A percentile compares a stretch with the other conserved stretches of the same genome.
Evolutionary conservation across 345 rosid species (phyloP).

Genomic region (Trapa incisa): DNA sequence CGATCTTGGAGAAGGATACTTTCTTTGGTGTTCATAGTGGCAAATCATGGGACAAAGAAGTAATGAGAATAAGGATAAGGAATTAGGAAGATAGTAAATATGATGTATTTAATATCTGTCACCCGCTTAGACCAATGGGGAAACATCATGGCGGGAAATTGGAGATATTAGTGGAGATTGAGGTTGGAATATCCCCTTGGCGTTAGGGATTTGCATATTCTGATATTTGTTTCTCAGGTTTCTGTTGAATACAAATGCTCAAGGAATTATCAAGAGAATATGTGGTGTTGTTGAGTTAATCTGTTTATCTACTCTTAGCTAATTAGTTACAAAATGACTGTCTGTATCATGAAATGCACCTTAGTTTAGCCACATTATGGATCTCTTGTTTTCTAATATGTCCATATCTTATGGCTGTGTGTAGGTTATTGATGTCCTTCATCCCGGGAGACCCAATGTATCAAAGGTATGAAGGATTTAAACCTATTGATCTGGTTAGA

Average conservation of each 20-base stretch:
- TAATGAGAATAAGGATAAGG: not conserved
- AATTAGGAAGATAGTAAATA: not conserved
- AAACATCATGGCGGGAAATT: not conserved
- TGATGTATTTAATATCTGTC: not conserved
- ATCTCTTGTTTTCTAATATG: not conserved
- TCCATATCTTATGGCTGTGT: not conserved
- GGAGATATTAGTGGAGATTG: not conserved
- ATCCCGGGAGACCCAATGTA: slow-evolving; percentile 91
- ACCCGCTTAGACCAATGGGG: not conserved
- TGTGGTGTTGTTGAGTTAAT: not conserved
- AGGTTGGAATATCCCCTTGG: not conserved
- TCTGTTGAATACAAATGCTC: not conserved
- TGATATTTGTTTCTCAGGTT: not conserved
- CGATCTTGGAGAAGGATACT: not conserved
- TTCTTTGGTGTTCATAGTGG: not conserved
- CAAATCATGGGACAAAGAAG: too few species aligned
- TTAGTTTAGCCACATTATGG: not conserved
- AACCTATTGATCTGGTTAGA: not conserved
- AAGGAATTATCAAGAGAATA: not conserved
- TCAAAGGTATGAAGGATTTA: slow-evolving; percentile 47
- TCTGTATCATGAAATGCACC: not conserved
- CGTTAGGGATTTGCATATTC: not conserved
- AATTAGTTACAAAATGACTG: not conserved
- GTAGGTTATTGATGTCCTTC: slow-evolving; percentile 95
- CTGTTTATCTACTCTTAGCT: not conserved